A percentile compares a stretch with the other conserved stretches of the same genome.
phyloP scores from a whole-genome alignment of 208 protist species.

The Leishmania arabica region DNA sequence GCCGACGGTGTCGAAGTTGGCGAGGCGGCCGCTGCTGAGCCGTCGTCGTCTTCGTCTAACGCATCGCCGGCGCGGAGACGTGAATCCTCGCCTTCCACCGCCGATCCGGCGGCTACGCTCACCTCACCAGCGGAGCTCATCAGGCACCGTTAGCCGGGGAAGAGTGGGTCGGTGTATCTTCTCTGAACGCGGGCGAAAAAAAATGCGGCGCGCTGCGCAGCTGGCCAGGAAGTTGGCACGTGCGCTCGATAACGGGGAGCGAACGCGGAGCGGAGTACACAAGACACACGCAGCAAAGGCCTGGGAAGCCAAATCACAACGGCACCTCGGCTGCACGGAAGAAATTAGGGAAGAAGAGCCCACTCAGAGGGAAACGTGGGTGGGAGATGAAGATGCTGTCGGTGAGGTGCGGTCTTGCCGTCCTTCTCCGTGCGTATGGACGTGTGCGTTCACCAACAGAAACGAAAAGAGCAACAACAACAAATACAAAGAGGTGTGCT shows the following conservation, averaged over 20 bases:
- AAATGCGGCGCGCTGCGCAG: not conserved
- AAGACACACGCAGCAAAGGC: not conserved
- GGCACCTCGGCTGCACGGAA: not conserved
- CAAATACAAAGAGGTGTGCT: not conserved
- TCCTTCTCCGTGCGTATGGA: not conserved
- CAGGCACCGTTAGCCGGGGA: not conserved
- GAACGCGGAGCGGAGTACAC: not conserved
- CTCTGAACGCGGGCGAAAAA: not conserved
- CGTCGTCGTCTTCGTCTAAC: constrained; percentile 1
- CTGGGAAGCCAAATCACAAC: not conserved
- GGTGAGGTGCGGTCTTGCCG: not conserved
- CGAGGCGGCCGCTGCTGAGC: constrained; percentile 18
- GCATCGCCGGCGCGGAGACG: not conserved
- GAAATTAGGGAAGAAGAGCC: not conserved
- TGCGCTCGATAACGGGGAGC: not conserved
- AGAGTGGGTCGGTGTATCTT: not conserved
- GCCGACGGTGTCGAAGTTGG: not conserved
- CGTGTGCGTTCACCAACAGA: not conserved
- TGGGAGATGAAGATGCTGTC: not conserved
- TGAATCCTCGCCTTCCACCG: constrained; percentile 5
- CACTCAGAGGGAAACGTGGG: not conserved
- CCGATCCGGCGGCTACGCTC: not conserved
- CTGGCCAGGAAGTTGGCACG: not conserved
- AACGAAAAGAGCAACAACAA: not conserved
- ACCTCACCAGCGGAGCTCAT: not conserved